Base-by-base conservation (phyloP, 129 eudicot genomes). In the Rutidosis leptorrhynchoides region DNA sequence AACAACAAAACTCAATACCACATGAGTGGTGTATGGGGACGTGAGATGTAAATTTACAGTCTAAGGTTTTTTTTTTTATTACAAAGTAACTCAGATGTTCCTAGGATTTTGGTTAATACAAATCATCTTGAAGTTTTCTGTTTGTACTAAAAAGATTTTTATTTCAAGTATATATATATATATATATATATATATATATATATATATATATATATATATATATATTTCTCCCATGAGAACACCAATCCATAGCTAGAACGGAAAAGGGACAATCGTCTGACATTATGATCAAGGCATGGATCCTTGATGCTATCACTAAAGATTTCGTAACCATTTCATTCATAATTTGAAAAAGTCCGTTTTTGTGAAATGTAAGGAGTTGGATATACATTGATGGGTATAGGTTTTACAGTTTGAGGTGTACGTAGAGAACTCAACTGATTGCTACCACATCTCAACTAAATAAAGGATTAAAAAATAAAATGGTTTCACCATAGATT, bases 331-430 rank as follows among this genome's bases (percentile, higher is more conserved):
- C 37, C 37, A 23, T 11, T 33, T 55, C 14, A n/a, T 33, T 55
- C 14, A n/a, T 35, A 7, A 23, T 16, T 57, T n/a, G n/a, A 64
- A 1, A 1, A 51, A 52, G 28, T 65, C 17, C 7, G 33, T 23
- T 24, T 68, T 16, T 68, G 25, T 53, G 72, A 16, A 35, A 55
- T 33, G 7, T 32, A 56, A 54, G 40, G 35, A 24, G n/a, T 25
- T 53, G 52, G 45, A 68, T 35, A 4, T 16, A 55, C 53, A 35
- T 68, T 23, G 64, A 54, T 15, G 28, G 70, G 24, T 17, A 5
- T 26, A 65, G 11, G 70, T 3, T 46, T 25, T 65, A 7, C 12
- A 26, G n/a, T 16, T 65, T 43, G 40, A 15, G 37, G 24, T 23
- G 33, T 15, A 55, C 16, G 33, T 15, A 55, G 24, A 33, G 9